Conservation (phyloP, 192 early-diverging fungal species). For the Linnemannia zychae region DNA sequence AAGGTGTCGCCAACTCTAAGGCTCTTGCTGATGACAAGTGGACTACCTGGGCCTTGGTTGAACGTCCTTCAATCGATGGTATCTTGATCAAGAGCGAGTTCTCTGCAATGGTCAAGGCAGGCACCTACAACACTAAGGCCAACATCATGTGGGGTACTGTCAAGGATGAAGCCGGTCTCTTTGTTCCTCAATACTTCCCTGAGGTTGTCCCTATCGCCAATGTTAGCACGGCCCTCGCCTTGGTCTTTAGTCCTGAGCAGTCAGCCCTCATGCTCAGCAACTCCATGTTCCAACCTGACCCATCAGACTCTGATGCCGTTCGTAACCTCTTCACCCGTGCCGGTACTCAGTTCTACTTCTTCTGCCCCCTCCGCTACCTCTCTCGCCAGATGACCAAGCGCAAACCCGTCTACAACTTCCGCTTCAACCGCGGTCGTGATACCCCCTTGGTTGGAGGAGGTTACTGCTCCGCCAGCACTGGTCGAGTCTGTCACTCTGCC, state of each 20-base stretch:
- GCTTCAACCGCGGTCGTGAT: constrained; percentile 46
- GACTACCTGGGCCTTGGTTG: constrained; percentile 14
- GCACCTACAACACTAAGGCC: constrained; percentile 52
- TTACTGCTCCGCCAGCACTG: constrained; percentile 15
- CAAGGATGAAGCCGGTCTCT: constrained; percentile 38
- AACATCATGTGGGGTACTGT: constrained; percentile 41
- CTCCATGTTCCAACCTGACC: constrained; percentile 11
- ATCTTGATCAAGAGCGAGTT: constrained; percentile 45
- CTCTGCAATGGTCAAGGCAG: constrained; percentile 39
- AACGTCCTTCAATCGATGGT: constrained; percentile 45
- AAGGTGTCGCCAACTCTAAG: constrained; percentile 15
- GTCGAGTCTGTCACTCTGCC: constrained; percentile 28
- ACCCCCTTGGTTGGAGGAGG: background rate
- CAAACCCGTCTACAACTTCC: constrained; percentile 35
- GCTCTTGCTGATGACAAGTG: constrained; percentile 27
- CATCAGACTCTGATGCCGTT: constrained; percentile 22
- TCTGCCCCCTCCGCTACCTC: constrained; percentile 40
- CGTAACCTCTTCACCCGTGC: constrained; percentile 15
- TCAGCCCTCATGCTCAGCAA: background rate
- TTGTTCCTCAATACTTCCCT: constrained; percentile 31
- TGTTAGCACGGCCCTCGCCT: background rate
- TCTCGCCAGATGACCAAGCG: constrained; percentile 28
- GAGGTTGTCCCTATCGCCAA: constrained; percentile 15
- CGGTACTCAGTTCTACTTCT: constrained; percentile 39
- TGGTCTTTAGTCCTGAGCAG: constrained; percentile 4